Evolutionary conservation across 768 basidiomycete species (phyloP), one percentile per base, ranked within the genome.

Genomic region (Hypsizygus marmoreus): DNA sequence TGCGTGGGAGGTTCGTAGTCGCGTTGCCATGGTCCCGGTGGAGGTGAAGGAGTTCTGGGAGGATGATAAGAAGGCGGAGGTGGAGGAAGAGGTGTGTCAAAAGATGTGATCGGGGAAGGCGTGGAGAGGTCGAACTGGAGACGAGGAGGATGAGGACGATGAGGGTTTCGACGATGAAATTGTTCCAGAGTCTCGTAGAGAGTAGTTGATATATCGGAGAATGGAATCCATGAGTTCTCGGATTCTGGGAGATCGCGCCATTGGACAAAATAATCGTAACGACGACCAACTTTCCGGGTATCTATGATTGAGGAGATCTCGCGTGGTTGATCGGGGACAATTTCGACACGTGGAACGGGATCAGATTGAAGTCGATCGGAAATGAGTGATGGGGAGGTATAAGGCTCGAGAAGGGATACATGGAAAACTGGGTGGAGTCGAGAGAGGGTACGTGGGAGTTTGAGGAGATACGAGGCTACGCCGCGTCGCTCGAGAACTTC

Each of bases 401-500:
- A 67, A 12, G 61, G 63, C 52, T 65, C 58, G n/a, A 68, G 61
- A 26, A 69, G 68, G 5, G 65, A 70, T 19, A 61, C 59, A 47
- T 73, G 59, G 56, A 75, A 73, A 8, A 73, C 66, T 17, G 68
- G 70, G 28, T 73, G 67, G 10, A 74, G 54, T n/a, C 51, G 51
- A 5, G 62, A 62, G 19, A 73, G 53, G 19, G 60, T 58, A 2
- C 53, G 33, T 12, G 71, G 70, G 8, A 72, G 61, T 1, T 49
- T 13, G 20, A 73, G 64, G 9, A 55, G 47, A 45, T 65, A 70
- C 3, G 66, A 37, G 13, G 51, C 41, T 11, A 50, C 39, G 37
- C 59, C 54, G 19, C 57, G 17, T 48, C 48, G 17, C 12, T 30
- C 17, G 17, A 32, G 20, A 13, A 56, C 29, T 4, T 13, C 47